These are phyloP conservation scores for Colletotrichum sp. DNA, from an alignment of 2,329 filamentous ascomycete species.

Conservation along the genomic window DNA sequence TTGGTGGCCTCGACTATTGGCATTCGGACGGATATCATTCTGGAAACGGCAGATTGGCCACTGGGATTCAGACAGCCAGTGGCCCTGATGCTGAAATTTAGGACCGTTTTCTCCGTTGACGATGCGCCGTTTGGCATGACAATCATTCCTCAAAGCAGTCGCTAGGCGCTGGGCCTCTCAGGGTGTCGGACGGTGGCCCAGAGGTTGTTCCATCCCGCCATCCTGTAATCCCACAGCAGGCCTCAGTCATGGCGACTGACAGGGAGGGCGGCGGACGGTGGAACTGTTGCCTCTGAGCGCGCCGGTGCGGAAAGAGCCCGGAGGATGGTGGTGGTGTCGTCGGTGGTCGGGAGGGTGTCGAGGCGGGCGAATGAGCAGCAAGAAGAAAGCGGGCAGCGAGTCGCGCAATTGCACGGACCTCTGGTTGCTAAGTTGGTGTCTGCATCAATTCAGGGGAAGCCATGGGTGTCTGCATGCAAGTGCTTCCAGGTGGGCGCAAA, in stretches of 20 bases:
- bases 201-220: not conserved
- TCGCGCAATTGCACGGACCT: slow-evolving; percentile 2
- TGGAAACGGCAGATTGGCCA: not conserved
- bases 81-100: not conserved
- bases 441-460: slow-evolving; percentile 12
- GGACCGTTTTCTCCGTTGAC: not conserved
- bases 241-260: not conserved
- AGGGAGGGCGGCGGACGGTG: not conserved
- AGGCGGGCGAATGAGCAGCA: not conserved
- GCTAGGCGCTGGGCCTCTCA: not conserved
- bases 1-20: not conserved
- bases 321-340: not conserved
- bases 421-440: slow-evolving; percentile 7
- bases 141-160: not conserved
- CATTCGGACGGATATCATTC: not conserved
- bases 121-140: not conserved
- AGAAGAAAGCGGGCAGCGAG: not conserved
- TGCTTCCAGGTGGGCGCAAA: slow-evolving; percentile 13
- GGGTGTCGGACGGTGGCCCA: not conserved
- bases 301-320: not conserved
- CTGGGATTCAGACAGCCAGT: not conserved
- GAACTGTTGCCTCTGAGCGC: not conserved
- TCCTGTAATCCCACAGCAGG: slow-evolving; percentile 1
- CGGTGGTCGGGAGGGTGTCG: slow-evolving; percentile 1
- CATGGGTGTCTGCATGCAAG: slow-evolving; percentile 6